Conservation (phyloP, 1,139 yeast species). For the Nakaseomyces delphensis region DNA sequence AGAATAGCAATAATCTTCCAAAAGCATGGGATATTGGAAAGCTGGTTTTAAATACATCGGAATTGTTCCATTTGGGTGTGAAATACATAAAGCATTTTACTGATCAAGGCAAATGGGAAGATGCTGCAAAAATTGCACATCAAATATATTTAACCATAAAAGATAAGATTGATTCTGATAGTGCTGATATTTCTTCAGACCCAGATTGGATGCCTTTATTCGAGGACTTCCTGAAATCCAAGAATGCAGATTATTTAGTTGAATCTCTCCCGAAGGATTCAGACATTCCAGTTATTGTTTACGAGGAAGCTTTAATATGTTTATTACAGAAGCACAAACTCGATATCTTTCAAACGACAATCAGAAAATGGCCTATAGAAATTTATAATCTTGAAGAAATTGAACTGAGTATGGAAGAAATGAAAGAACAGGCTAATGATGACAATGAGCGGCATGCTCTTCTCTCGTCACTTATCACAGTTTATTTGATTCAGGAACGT, state of each 20-base stretch:
- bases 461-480: background rate
- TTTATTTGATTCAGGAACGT: constrained; percentile 27
- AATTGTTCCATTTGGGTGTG: constrained; percentile 54
- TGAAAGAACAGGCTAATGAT: constrained; percentile 13
- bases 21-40: constrained; percentile 76
- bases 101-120: constrained; percentile 44
- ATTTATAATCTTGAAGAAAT: constrained; percentile 44
- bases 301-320: constrained; percentile 43
- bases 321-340: constrained; percentile 38
- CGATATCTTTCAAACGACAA: constrained; percentile 35
- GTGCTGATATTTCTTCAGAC: constrained; percentile 37
- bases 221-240: background rate
- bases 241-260: background rate
- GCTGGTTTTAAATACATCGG: constrained; percentile 42
- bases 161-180: background rate
- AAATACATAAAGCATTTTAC: constrained; percentile 52
- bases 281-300: constrained; percentile 35
- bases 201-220: constrained; percentile 35
- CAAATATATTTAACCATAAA: background rate
- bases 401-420: constrained; percentile 42
- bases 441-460: background rate
- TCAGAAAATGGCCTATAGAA: constrained; percentile 51
- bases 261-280: background rate
- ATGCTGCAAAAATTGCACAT: background rate
- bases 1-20: constrained; percentile 43